Evolutionary conservation across 2,329 filamentous ascomycete genomes (phyloP).

Genomic region (Apiospora kogelbergensis): DNA sequence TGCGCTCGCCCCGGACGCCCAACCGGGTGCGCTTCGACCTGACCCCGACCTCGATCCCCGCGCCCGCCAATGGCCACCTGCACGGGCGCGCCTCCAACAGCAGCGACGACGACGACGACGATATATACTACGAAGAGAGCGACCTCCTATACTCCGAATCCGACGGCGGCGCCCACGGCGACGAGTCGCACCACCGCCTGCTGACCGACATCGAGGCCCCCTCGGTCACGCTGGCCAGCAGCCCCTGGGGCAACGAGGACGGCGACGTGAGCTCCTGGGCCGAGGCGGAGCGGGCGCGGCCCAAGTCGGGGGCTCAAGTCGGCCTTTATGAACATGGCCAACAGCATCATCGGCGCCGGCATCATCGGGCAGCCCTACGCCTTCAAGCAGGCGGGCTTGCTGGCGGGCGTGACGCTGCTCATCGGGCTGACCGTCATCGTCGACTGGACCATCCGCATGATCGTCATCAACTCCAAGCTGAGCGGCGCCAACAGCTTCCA

Average conservation of each 20-base stretch:
- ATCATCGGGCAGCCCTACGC: constrained; percentile 91
- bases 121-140: constrained; percentile 15
- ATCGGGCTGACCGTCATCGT: constrained; percentile 78
- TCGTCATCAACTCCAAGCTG: constrained; percentile 96
- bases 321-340: constrained; percentile 99
- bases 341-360: constrained; percentile 85
- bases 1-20: constrained; percentile 53
- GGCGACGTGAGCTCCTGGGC: constrained; percentile 48
- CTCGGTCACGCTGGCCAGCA: constrained; percentile 64
- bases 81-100: constrained; percentile 1
- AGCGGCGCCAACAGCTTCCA: constrained; percentile 94
- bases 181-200: constrained; percentile 60
- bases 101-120: constrained; percentile 17
- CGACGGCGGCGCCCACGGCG: constrained; percentile 32
- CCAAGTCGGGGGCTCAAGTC: constrained; percentile 82
- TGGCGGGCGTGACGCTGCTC: constrained; percentile 77
- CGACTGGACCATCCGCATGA: constrained; percentile 97
- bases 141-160: constrained; percentile 23
- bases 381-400: constrained; percentile 86
- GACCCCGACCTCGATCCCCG: constrained; percentile 30
- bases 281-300: constrained; percentile 59
- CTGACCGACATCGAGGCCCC: constrained; percentile 74
- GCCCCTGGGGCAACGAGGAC: constrained; percentile 38
- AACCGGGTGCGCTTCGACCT: constrained; percentile 66
- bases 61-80: constrained; percentile 24